Base-by-base conservation (phyloP, 352 stramenopile genomes). In the Globisporangium spiculum region DNA sequence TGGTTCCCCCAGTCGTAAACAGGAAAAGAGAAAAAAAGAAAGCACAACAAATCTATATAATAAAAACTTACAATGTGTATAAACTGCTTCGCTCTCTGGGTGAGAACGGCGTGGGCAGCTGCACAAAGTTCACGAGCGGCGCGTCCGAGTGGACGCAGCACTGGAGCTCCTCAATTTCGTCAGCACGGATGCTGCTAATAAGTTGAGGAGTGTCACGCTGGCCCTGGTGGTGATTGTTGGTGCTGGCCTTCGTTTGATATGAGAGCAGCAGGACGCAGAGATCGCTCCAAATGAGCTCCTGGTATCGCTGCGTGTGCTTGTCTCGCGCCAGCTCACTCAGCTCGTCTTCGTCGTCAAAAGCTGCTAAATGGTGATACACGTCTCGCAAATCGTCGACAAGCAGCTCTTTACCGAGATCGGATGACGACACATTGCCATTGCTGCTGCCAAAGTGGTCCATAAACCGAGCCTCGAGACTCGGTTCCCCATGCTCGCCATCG, bases 261-360 rank as follows among this genome's bases (percentile, higher is more conserved):
- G 22, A 6, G n/a, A 34, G 26, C 18, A 83, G 50, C 41, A 76
- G 36, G 1, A 24, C 12, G 30, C 44, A 36, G 2, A 83, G 70
- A 32, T 86, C 76, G 18, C 72, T 24, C 78, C 74, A 83, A 32
- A 81, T 58, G n/a, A 83, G 63, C 60, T 83, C 72, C 57, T 73
- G 57, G 34, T 76, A 74, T n/a, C 63, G 52, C 41, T 71, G 27
- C 57, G 46, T 46, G 22, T 52, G 16, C 36, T 9, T 18, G 4
- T 41, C 4, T 26, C 18, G 18, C n/a, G 5, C 54, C 1, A 24
- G 55, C 8, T 61, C 27, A 7, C 3, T 46, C 34, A 16, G n/a
- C 50, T 24, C 3, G 5, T 67, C 26, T 4, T 18, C 30, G 8
- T 27, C 55, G 14, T 58, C 30, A 14, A 24, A 4, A 24, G 4